These are phyloP conservation scores for Alternaria gaisen DNA, from an alignment of 2,329 filamentous ascomycete genomes.

Conservation along the genomic window DNA sequence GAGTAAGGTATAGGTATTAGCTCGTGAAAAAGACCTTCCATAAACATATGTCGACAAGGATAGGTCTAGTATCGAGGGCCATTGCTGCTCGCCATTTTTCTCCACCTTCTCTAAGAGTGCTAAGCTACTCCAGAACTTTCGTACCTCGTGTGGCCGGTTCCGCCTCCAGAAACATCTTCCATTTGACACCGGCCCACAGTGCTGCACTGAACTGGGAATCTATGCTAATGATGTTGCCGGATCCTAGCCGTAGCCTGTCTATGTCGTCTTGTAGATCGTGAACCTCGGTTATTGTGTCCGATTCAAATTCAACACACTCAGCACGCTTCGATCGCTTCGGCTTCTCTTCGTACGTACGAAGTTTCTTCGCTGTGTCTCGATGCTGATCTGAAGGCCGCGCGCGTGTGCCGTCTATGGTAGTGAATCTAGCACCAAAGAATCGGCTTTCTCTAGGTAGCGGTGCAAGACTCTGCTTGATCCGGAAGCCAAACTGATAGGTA, in stretches of 20 bases:
- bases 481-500: constrained; percentile 4
- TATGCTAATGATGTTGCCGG: background rate
- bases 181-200: background rate
- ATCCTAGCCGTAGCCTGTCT: background rate
- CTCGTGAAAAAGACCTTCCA: background rate
- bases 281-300: background rate
- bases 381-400: background rate
- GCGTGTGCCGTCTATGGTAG: background rate
- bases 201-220: background rate
- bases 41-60: background rate
- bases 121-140: background rate
- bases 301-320: background rate
- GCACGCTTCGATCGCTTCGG: background rate
- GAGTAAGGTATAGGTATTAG: background rate
- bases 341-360: background rate
- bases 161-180: background rate
- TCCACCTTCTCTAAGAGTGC: background rate
- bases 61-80: background rate
- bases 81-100: background rate
- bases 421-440: background rate
- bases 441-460: background rate
- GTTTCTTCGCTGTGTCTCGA: background rate
- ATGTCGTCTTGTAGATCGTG: background rate
- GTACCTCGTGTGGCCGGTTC: background rate
- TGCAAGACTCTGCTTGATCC: background rate